Percentiles rank a stretch among this genome's conserved stretches.
These are phyloP conservation scores for Sungouiozyma intestinalis DNA, from an alignment of 805 yeast species.

Conservation along the genomic window DNA sequence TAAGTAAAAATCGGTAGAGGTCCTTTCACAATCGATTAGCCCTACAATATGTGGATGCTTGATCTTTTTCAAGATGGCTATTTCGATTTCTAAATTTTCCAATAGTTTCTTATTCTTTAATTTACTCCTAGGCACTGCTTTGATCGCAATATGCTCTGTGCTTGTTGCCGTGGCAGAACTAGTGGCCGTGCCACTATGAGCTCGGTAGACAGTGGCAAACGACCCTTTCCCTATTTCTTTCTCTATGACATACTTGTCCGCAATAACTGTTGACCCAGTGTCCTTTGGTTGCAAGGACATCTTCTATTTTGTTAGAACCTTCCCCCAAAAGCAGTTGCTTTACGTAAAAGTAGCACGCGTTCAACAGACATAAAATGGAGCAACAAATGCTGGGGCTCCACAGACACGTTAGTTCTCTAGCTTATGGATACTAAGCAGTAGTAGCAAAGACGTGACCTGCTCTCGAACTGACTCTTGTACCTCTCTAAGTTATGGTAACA, in stretches of 20 bases:
- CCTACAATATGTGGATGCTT: constrained; percentile 91
- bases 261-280: neutral
- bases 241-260: constrained; percentile 23
- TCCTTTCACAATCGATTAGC: constrained; percentile 70
- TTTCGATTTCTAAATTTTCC: constrained; percentile 88
- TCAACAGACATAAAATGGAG: too few species aligned
- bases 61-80: constrained; percentile 75
- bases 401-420: too few species aligned
- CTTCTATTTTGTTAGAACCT: neutral
- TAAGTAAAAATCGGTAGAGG: constrained; percentile 69
- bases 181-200: constrained; percentile 45
- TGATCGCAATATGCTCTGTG: constrained; percentile 77
- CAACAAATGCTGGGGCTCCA: too few species aligned
- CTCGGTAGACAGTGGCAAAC: constrained; percentile 91
- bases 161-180: too few species aligned
- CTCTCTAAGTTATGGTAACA: too few species aligned
- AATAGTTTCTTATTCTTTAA: constrained; percentile 76
- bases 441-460: neutral
- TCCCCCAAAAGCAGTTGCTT: too few species aligned
- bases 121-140: constrained; percentile 74
- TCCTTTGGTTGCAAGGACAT: neutral
- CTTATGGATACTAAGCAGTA: too few species aligned
- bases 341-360: neutral
- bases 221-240: constrained; percentile 88
- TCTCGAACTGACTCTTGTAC: neutral